Evolutionary conservation across 345 rosid genomes (phyloP).

Genomic region (Rhizophora apiculata): DNA sequence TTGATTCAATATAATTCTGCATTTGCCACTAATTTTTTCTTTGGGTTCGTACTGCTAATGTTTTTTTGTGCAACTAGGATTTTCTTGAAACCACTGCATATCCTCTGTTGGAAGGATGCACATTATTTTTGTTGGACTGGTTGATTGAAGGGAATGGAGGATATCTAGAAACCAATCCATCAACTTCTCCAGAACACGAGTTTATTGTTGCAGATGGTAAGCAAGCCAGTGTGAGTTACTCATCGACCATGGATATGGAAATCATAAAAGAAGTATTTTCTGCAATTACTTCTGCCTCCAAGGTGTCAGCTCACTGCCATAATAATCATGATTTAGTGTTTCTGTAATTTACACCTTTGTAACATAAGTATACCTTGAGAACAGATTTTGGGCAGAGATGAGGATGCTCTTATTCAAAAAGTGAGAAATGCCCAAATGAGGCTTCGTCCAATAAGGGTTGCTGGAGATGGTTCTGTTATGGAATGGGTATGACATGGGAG

Average conservation of each 20-base stretch:
- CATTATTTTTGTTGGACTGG: slow-evolving; percentile 79
- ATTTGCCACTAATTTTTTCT: background rate
- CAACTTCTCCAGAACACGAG: slow-evolving; percentile 92
- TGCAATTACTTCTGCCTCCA: slow-evolving; percentile 62
- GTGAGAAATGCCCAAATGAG: slow-evolving; percentile 58
- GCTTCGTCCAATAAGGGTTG: slow-evolving; percentile 62
- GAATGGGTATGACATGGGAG: slow-evolving; percentile 63
- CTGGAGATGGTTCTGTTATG: slow-evolving; percentile 78
- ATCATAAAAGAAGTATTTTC: slow-evolving; percentile 76
- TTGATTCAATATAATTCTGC: too few species aligned
- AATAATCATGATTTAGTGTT: background rate
- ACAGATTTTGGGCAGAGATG: slow-evolving; percentile 59
- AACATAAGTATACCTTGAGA: background rate
- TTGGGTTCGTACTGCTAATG: background rate
- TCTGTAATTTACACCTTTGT: background rate
- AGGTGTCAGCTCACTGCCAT: slow-evolving; percentile 44
- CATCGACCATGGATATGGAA: slow-evolving; percentile 93
- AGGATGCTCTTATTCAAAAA: slow-evolving; percentile 49
- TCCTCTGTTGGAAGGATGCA: slow-evolving; percentile 84
- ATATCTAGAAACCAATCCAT: slow-evolving; percentile 84
- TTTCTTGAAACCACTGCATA: slow-evolving; percentile 69
- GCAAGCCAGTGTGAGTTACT: slow-evolving; percentile 81
- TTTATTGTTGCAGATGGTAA: slow-evolving; percentile 76
- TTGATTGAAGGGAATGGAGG: slow-evolving; percentile 70
- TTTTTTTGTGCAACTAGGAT: slow-evolving; percentile 38